These are phyloP conservation scores for Suillus brevipes DNA, from an alignment of 768 basidiomycete genomes.

Conservation along the genomic window DNA sequence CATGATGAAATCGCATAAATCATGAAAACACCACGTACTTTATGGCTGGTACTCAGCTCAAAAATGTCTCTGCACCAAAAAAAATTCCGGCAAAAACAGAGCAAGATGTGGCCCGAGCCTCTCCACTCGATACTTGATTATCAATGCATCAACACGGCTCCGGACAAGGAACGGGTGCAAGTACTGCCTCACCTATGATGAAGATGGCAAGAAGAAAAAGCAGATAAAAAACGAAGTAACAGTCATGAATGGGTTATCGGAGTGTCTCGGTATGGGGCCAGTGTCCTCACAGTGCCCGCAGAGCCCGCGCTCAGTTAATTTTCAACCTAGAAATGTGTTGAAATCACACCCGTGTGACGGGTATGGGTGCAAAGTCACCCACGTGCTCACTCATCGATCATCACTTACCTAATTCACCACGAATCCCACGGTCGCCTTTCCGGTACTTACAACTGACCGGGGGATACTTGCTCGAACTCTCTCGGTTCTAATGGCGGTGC, in stretches of 20 bases:
- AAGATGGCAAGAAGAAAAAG: constrained; percentile 10
- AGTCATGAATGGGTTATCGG: constrained; percentile 13
- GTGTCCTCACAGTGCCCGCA: constrained; percentile 23
- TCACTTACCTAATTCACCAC: background rate
- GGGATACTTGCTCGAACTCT: too few relatives aligned
- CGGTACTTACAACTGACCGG: too few relatives aligned
- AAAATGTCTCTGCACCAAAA: constrained; percentile 1
- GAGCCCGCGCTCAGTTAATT: constrained; percentile 3
- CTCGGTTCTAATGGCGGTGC: background rate
- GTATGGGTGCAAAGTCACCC: background rate
- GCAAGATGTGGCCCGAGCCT: constrained; percentile 2
- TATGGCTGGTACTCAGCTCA: background rate
- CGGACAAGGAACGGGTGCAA: constrained; percentile 7
- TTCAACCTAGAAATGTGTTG: constrained; percentile 4
- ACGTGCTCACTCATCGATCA: background rate
- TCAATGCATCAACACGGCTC: constrained; percentile 4
- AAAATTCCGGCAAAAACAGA: background rate
- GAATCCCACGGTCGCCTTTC: background rate
- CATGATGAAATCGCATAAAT: constrained; percentile 3
- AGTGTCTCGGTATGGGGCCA: constrained; percentile 1
- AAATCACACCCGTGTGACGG: constrained; percentile 3
- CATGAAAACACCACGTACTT: background rate
- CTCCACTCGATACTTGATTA: background rate
- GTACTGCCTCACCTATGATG: constrained; percentile 7
- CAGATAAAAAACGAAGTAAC: constrained; percentile 5